Base-by-base conservation (phyloP, 2,329 filamentous ascomycete genomes). In the Tympanopsis confertula region DNA sequence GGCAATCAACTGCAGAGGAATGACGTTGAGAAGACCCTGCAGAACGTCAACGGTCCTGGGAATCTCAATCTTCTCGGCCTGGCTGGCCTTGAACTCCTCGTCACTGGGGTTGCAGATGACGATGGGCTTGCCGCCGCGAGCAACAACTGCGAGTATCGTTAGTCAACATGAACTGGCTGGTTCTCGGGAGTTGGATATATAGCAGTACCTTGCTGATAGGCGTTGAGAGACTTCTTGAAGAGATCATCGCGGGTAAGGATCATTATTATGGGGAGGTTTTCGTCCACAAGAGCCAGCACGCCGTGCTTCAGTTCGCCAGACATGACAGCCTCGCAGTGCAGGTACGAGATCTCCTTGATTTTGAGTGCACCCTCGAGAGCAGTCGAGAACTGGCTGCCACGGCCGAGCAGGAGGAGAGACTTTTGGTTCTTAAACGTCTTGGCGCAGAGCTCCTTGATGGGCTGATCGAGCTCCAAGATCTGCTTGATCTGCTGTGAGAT, bases 331-430 rank as follows among this genome's bases (percentile, higher is more conserved):
- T 98, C 91, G 65, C 91, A 98, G 66, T 98, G 91, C 42, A 98
- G 83, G 65, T 98, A 98, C 14, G 89, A 96, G 54, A 98, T 98
- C 68, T 98, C 91, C 77, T 98, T 98, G 65, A 98, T 98, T 74
- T 98, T 98, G 50, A 98, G 73, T 36, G 91, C 91, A 65, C 86
- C 91, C 71, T 98, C 91, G 17, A 98, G 78, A 39, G 91, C 91
- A 51, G 91, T 98, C 42, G 89, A 88, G 70, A 88, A 94, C 67
- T 98, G 91, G 58, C 86, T 87, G 50, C 91, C 91, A 70, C 91
- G 85, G 43, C 91, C 91, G 43, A 98, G 75, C 39, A 98, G 77
- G 44, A 98, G 72, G 53, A 98, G 66, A 47, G 85, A 94, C 78
- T 96, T 96, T 65, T 98, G 91, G 67, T 94, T 75, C 74, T 94